Evolutionary conservation across 148 eudicot species (phyloP).

Genomic region (Dianthus caryophyllus): DNA sequence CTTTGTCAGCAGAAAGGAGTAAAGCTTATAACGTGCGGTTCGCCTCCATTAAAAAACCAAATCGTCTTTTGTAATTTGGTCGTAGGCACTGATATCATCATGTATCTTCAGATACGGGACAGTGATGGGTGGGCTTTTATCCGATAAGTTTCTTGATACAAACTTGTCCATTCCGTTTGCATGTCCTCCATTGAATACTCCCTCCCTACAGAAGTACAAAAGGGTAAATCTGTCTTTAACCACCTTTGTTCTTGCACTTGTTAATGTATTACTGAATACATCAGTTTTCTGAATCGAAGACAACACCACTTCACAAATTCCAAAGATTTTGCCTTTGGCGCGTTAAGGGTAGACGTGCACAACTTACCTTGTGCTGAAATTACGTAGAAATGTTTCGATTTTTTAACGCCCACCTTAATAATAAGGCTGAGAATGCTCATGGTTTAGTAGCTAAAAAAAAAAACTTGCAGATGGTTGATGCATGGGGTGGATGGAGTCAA

Average conservation of each 20-base stretch:
- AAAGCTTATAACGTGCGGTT: conserved; percentile 85
- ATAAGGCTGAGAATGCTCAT: too few relatives aligned
- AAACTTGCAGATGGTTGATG: conserved; percentile 81
- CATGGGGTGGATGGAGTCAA: conserved; percentile 98
- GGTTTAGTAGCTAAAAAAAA: too few relatives aligned
- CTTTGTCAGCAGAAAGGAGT: conserved; percentile 92
- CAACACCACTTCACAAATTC: neutral
- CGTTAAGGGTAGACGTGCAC: neutral
- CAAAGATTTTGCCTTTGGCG: neutral
- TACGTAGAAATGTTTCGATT: too few relatives aligned
- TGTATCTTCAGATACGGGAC: conserved; percentile 77
- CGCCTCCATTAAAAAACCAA: conserved; percentile 15
- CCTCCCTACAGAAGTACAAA: conserved; percentile 98
- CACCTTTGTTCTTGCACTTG: neutral
- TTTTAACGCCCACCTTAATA: too few relatives aligned
- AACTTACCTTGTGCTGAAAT: too few relatives aligned
- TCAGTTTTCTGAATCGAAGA: neutral
- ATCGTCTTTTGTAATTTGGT: neutral
- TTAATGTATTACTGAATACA: neutral
- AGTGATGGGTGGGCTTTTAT: conserved; percentile 93
- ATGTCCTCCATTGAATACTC: conserved; percentile 88
- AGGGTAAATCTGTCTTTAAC: conserved; percentile 46
- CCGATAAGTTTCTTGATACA: conserved; percentile 92
- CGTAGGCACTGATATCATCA: neutral
- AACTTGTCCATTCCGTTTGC: conserved; percentile 89